These are phyloP conservation scores for Calonectria crousiana DNA, from an alignment of 2,329 filamentous ascomycete genomes.

Conservation along the genomic window DNA sequence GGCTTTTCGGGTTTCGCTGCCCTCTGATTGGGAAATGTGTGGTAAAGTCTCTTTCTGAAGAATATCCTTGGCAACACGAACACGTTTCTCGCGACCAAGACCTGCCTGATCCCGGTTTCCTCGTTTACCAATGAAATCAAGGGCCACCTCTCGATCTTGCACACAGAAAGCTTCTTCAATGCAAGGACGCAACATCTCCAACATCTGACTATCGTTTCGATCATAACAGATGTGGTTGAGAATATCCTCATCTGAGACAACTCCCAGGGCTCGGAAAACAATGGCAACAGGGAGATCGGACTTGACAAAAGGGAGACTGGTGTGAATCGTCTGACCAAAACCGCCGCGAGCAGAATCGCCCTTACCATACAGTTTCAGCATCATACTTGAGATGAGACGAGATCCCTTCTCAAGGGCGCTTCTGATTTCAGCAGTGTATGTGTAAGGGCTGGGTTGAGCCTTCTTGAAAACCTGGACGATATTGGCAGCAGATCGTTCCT, in stretches of 20 bases:
- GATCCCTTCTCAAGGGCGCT: conserved; percentile 97
- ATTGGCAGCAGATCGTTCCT: conserved; percentile 97
- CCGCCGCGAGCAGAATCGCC: conserved; percentile 81
- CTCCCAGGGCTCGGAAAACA: conserved; percentile 93
- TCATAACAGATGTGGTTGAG: conserved; percentile 98
- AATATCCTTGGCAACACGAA: conserved; percentile 92
- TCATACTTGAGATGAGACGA: conserved; percentile 90
- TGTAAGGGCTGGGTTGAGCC: conserved; percentile 89
- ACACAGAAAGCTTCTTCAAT: conserved; percentile 98
- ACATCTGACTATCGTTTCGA: conserved; percentile 93
- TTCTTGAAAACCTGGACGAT: conserved; percentile 99
- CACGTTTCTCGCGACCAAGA: conserved; percentile 85
- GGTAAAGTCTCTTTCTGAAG: conserved; percentile 97
- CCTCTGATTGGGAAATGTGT: conserved; percentile 95
- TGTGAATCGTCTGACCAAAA: conserved; percentile 89
- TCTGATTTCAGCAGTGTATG: conserved; percentile 94
- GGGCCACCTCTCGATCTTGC: conserved; percentile 92
- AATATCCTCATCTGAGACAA: conserved; percentile 98
- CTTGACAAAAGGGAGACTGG: conserved; percentile 94
- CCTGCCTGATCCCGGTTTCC: conserved; percentile 73
- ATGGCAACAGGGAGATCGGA: conserved; percentile 93
- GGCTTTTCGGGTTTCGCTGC: conserved; percentile 94
- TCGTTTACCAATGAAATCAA: conserved; percentile 96
- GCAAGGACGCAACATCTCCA: conserved; percentile 97
- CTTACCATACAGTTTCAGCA: conserved; percentile 90